Conservation (phyloP, 208 protist species). For the Wallacemonas sp. region DNA sequence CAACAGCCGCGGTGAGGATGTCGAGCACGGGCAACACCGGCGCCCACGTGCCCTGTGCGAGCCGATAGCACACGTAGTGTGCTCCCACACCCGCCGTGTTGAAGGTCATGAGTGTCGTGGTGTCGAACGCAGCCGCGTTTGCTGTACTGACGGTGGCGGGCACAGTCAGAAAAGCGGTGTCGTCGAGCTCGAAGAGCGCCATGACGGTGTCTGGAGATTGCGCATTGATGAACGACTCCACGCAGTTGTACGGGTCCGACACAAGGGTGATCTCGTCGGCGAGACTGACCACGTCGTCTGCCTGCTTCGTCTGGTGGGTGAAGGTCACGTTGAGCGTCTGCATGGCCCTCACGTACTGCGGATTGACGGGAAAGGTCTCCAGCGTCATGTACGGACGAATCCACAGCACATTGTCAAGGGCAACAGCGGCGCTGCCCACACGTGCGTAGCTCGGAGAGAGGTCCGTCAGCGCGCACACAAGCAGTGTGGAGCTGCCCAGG, state of each 20-base stretch:
- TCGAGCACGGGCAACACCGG: conserved; percentile 51
- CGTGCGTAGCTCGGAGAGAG: conserved; percentile 35
- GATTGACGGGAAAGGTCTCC: conserved; percentile 43
- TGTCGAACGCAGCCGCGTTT: conserved; percentile 25
- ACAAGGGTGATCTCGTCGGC: conserved; percentile 71
- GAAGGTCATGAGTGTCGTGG: conserved; percentile 59
- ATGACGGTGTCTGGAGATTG: conserved; percentile 37
- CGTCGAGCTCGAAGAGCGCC: conserved; percentile 44
- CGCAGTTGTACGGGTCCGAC: conserved; percentile 47
- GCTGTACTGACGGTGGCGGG: conserved; percentile 44
- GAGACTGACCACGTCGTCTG: conserved; percentile 58
- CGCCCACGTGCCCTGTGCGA: conserved; percentile 75
- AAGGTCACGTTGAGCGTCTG: conserved; percentile 72
- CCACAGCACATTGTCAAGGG: conserved; percentile 43
- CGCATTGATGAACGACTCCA: conserved; percentile 60
- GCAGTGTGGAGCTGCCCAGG: conserved; percentile 34
- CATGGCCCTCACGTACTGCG: conserved; percentile 52
- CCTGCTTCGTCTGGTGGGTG: conserved; percentile 39
- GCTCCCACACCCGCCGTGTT: conserved; percentile 20
- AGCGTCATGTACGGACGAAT: conserved; percentile 78
- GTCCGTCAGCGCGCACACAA: conserved; percentile 73
- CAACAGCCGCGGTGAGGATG: conserved; percentile 36
- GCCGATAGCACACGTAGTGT: conserved; percentile 76
- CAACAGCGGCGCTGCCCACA: conserved; percentile 23
- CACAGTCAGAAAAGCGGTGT: conserved; percentile 66